Base-by-base conservation (phyloP, 306 rosid species). In the Inga laurina region DNA sequence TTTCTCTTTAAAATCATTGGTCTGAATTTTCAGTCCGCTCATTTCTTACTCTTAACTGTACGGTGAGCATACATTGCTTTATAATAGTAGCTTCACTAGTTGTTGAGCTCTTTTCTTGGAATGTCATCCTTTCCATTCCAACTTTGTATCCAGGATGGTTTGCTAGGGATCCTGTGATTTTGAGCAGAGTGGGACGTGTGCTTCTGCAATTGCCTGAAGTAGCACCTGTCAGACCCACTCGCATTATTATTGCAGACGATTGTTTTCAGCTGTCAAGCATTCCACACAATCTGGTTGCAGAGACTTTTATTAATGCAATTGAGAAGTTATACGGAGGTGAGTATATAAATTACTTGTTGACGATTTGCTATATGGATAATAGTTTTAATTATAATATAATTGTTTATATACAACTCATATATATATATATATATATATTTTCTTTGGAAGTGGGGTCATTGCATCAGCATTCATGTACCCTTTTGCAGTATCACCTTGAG, bases 101-200 rank as follows among this genome's bases (percentile, higher is more conserved):
- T 70, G 65, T 78, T 67, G 61, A 74, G 19, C 24, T 7, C 41
- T 87, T 82, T 68, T 74, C 22, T 59, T 79, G 72, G 15, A 41
- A n/a, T 18, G 19, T 62, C 61, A 61, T 43, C 86, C 21, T 62
- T 80, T 84, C 75, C 70, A 85, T 88, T 79, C 82, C 54, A 70
- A 72, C 76, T 88, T 90, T 78, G 70, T 37, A 57, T 85, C 54
- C 90, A 96, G 99, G 99, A 85, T 96, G 99, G 97, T 93, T 96
- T 84, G 93, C 99, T 32, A 89, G 97, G 93, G 91, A 93, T 85
- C 93, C 94, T 15, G 65, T 43, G 57, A 71, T 89, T 87, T 89
- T 96, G 83, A 91, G 79, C 71, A 82, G 71, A 87, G 94, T 92
- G 27, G 98, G 99, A 75, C 82, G 52, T 27, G 91, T 89, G 32